Base-by-base conservation (phyloP, 2,329 filamentous ascomycete species). In the Trichoderma sp. region DNA sequence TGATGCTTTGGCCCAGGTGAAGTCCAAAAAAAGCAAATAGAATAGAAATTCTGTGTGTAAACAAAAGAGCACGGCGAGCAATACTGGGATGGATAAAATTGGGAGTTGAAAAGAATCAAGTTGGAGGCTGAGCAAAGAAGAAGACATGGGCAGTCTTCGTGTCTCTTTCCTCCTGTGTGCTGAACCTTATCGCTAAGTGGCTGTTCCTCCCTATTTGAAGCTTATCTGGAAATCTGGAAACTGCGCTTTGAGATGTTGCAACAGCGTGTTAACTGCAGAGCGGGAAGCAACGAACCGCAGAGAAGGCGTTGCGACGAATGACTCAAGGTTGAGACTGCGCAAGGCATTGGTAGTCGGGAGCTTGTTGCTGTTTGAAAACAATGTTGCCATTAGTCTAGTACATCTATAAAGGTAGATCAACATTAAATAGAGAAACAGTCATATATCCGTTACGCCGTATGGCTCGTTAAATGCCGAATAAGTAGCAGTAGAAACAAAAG, bases 31-130 rank as follows among this genome's bases (percentile, higher is more conserved):
- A 59, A 51, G 37, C 46, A n/a, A 32, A 21, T 28, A 54, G 37
- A 39, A 60, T 24, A 52, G 24, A 46, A 61, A 61, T 24, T 26
- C 63, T 54, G 46, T 46, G 69, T 69, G 24, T 65, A 56, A 65
- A 37, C 59, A 64, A 65, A 52, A 56, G 37, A 68, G 65, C 56
- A 60, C 46, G n/a, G 55, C 32, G 56, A 68, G 56, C 26, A 60
- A 66, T 66, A 58, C 39, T 66, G 54, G 39, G 28, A 66, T 66
- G 64, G 16, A 58, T 58, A 56, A 39, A 55, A 16, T 24, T 30
- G 49, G 24, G 49, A 66, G 52, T 21, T 56, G 61, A 26, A 58
- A 32, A 10, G 16, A 26, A 56, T 10, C 2, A 58, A 56, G 52
- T 34, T 56, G 37, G 32, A 43, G 32, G 28, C 14, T 7, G 54